A percentile compares a stretch with the other conserved stretches of the same genome.
Evolutionary conservation across 2,329 filamentous ascomycete species (phyloP).

Genomic region (Penicillium sp.): DNA sequence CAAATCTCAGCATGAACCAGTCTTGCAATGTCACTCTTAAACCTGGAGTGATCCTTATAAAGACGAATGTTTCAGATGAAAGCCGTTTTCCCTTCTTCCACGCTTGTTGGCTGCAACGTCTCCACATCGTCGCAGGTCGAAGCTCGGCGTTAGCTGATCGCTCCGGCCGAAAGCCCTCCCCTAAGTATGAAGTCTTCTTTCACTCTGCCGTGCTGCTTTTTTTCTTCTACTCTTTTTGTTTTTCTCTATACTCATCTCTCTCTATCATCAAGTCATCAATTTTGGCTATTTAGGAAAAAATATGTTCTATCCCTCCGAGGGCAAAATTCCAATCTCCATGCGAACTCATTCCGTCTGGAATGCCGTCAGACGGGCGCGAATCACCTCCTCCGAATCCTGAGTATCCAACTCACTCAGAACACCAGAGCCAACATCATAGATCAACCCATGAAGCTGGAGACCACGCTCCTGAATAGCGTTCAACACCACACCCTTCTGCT

Average conservation of each 20-base stretch:
- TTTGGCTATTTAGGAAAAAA: not conserved
- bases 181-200: not conserved
- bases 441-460: constrained; percentile 72
- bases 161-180: too few species aligned
- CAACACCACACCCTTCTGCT: constrained; percentile 68
- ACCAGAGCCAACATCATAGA: constrained; percentile 68
- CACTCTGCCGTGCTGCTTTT: not conserved
- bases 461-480: constrained; percentile 71
- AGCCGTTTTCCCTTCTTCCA: too few species aligned
- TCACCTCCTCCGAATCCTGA: constrained; percentile 41
- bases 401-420: constrained; percentile 55
- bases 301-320: not conserved
- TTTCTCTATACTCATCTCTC: not conserved
- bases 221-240: not conserved
- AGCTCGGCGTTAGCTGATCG: too few species aligned
- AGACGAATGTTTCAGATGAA: too few species aligned
- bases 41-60: too few species aligned
- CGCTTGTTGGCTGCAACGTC: too few species aligned
- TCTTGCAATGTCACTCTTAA: too few species aligned
- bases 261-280: constrained; percentile 3
- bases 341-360: constrained; percentile 39
- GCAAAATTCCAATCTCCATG: not conserved
- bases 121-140: too few species aligned
- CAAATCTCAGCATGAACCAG: too few species aligned
- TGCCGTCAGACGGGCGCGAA: constrained; percentile 40